Percentiles rank a stretch among this genome's conserved stretches.
Conservation (phyloP, 2,329 filamentous ascomycete species). For the Gremmenia infestans region DNA sequence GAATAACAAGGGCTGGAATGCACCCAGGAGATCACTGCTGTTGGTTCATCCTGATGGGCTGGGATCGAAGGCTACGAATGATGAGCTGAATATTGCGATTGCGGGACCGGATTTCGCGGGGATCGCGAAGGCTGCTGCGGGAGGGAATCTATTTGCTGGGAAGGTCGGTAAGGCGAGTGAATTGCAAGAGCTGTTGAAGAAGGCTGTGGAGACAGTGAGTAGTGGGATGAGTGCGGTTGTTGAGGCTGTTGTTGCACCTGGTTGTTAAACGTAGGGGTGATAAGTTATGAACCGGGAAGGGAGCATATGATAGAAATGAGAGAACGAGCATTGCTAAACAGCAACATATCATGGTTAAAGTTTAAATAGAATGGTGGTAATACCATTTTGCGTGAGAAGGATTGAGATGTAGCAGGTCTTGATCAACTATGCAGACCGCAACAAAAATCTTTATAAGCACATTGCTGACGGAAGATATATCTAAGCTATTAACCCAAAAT, state of each 20-base stretch:
- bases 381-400: too few relatives aligned
- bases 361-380: too few relatives aligned
- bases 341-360: too few relatives aligned
- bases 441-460: too few relatives aligned
- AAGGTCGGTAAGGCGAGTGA: constrained; percentile 52
- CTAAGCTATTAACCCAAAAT: background rate
- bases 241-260: constrained; percentile 37
- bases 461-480: background rate
- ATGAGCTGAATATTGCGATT: constrained; percentile 63
- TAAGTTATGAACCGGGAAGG: background rate
- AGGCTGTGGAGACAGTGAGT: constrained; percentile 55
- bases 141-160: constrained; percentile 57
- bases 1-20: constrained; percentile 69
- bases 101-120: constrained; percentile 61
- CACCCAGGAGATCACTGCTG: constrained; percentile 54
- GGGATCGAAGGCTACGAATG: constrained; percentile 55
- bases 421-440: too few relatives aligned
- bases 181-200: constrained; percentile 46
- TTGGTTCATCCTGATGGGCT: constrained; percentile 62
- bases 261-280: constrained; percentile 16
- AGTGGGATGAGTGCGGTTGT: constrained; percentile 55
- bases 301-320: background rate
- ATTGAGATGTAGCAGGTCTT: too few relatives aligned
- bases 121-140: constrained; percentile 61
- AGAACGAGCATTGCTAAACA: too few relatives aligned